These are phyloP conservation scores for Boletus semigastroideus DNA, from an alignment of 1,284 basidiomycete species.

Conservation along the genomic window DNA sequence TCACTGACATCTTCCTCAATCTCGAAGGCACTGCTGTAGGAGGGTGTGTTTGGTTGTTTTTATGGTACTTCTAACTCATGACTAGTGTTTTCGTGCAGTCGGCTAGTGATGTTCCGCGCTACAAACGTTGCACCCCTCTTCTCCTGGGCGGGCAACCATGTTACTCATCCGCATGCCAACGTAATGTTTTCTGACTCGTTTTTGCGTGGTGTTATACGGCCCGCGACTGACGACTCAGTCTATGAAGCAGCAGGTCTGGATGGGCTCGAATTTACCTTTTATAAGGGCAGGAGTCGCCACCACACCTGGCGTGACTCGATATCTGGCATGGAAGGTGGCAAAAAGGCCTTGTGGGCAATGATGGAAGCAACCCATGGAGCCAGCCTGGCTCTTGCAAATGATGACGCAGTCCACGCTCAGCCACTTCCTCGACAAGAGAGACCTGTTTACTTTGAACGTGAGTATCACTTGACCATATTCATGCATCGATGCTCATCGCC, in stretches of 20 bases:
- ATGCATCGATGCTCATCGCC: not conserved
- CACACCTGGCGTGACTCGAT: constrained; percentile 69
- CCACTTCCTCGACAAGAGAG: constrained; percentile 21
- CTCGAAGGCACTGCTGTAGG: constrained; percentile 80
- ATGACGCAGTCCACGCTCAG: constrained; percentile 25
- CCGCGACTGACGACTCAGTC: constrained; percentile 67
- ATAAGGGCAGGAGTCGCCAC: constrained; percentile 65
- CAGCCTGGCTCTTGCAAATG: constrained; percentile 52
- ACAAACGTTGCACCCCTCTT: constrained; percentile 54
- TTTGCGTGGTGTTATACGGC: constrained; percentile 56
- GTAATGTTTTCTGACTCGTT: constrained; percentile 67
- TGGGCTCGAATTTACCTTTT: constrained; percentile 74
- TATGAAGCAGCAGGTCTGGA: constrained; percentile 54
- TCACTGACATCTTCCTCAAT: constrained; percentile 68
- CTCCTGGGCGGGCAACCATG: constrained; percentile 45
- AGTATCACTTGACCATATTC: constrained; percentile 26
- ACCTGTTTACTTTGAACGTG: constrained; percentile 73
- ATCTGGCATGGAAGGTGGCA: constrained; percentile 50
- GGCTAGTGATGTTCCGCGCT: constrained; percentile 65
- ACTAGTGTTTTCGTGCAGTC: constrained; percentile 38
- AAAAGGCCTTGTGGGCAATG: constrained; percentile 69
- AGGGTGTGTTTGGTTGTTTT: constrained; percentile 47
- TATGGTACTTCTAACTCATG: not conserved
- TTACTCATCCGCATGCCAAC: constrained; percentile 66
- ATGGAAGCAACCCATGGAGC: constrained; percentile 61